These are phyloP conservation scores for Lanmaoa rubissima DNA, from an alignment of 768 basidiomycete genomes.

Conservation along the genomic window DNA sequence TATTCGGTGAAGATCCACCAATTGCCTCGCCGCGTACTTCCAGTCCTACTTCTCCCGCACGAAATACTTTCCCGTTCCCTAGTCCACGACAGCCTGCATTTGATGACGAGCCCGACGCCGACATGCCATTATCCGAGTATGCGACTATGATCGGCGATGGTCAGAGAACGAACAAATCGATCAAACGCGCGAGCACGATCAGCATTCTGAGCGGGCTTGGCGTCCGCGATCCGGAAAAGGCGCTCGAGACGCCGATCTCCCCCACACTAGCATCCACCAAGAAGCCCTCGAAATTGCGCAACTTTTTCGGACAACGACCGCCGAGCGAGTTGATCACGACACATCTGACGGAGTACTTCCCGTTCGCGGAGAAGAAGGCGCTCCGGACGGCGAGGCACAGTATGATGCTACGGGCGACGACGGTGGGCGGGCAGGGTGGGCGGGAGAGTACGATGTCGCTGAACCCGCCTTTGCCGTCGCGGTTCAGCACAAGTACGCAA, in stretches of 20 bases:
- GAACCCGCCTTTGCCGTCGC: constrained; percentile 43
- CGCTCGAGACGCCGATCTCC: constrained; percentile 56
- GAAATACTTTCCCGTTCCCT: constrained; percentile 13
- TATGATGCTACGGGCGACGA: constrained; percentile 64
- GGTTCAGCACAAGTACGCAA: constrained; percentile 36
- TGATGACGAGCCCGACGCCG: constrained; percentile 41
- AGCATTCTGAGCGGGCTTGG: constrained; percentile 94
- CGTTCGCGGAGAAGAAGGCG: constrained; percentile 86
- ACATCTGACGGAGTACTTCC: constrained; percentile 95
- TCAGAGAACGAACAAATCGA: constrained; percentile 24
- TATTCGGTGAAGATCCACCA: constrained; percentile 48
- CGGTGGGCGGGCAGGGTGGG: constrained; percentile 39
- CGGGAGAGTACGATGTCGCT: constrained; percentile 44
- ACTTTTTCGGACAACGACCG: constrained; percentile 97
- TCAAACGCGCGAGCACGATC: constrained; percentile 90
- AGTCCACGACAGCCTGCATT: constrained; percentile 11
- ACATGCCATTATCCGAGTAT: constrained; percentile 32
- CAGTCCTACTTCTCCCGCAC: constrained; percentile 37
- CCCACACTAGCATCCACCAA: constrained; percentile 39
- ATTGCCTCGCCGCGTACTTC: constrained; percentile 21
- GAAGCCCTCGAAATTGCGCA: constrained; percentile 73
- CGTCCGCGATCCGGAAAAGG: constrained; percentile 72
- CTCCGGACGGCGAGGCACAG: constrained; percentile 87
- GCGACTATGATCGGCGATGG: constrained; percentile 27
- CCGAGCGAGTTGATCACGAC: constrained; percentile 96